Evolutionary conservation across 305 asterid genomes (phyloP).

Genomic region (Fraxinus sp.): DNA sequence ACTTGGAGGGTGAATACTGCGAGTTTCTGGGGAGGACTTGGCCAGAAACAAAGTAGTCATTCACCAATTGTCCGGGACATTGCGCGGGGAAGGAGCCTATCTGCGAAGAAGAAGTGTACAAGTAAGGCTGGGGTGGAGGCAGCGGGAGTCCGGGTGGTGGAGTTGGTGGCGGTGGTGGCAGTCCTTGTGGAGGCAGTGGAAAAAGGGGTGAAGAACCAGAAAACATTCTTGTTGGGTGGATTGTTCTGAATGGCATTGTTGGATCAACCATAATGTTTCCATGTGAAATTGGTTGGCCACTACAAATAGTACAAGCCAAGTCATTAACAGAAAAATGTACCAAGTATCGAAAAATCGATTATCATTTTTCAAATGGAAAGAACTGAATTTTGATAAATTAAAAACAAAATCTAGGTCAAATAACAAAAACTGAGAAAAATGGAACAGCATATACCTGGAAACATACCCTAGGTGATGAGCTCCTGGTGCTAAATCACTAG

Average conservation of each 20-base stretch:
- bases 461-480: constrained; percentile 48
- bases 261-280: constrained; percentile 41
- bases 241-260: constrained; percentile 44
- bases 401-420: neutral
- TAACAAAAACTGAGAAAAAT: no score
- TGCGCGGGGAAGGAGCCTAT: neutral
- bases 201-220: constrained; percentile 32
- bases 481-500: constrained; percentile 58
- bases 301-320: constrained; percentile 17
- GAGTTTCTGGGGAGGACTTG: constrained; percentile 32
- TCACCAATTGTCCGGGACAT: neutral
- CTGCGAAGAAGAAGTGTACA: neutral
- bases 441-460: constrained; percentile 24
- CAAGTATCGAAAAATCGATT: neutral
- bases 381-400: neutral
- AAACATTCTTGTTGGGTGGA: constrained; percentile 58
- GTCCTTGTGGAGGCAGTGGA: constrained; percentile 17
- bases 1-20: neutral
- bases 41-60: constrained; percentile 54
- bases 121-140: neutral
- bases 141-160: neutral
- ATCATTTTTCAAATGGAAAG: neutral
- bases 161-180: neutral
- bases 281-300: constrained; percentile 53
- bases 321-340: neutral